A percentile compares a stretch with the other conserved stretches of the same genome.
phyloP scores from a whole-genome alignment of 1,139 yeast genomes.

The Suhomyces coccinellae region DNA sequence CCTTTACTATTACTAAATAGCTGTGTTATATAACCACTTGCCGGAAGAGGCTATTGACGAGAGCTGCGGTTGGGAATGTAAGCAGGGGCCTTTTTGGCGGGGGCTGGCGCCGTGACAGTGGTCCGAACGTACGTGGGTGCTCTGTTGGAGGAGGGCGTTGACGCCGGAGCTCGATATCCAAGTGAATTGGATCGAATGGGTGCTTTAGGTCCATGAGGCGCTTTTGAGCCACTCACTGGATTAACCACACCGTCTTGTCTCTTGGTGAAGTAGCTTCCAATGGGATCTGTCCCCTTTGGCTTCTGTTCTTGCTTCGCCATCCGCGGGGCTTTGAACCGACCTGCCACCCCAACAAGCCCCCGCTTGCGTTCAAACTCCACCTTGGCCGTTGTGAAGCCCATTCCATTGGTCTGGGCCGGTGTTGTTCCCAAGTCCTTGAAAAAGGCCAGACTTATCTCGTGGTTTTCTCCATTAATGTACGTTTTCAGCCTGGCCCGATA shows the following conservation, averaged over 20 bases:
- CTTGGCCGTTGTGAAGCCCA: slow-evolving; percentile 17
- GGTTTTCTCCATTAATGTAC: slow-evolving; percentile 18
- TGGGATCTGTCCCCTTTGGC: background rate
- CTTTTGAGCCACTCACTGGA: no score
- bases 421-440: background rate
- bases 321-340: slow-evolving; percentile 10
- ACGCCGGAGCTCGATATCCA: background rate
- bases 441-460: background rate
- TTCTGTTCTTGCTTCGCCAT: background rate
- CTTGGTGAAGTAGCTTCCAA: background rate
- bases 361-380: slow-evolving; percentile 9
- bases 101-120: background rate
- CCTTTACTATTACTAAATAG: slow-evolving; percentile 70
- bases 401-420: slow-evolving; percentile 8
- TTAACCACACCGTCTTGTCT: no score
- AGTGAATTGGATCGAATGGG: no score
- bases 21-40: background rate
- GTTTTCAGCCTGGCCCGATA: slow-evolving; percentile 14
- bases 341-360: background rate
- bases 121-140: slow-evolving; percentile 7
- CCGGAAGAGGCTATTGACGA: background rate
- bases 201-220: no score
- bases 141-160: background rate
- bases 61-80: slow-evolving; percentile 6
- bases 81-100: slow-evolving; percentile 5